These are phyloP conservation scores for Colletotrichum kahawae DNA, from an alignment of 2,329 filamentous ascomycete species.

Conservation along the genomic window DNA sequence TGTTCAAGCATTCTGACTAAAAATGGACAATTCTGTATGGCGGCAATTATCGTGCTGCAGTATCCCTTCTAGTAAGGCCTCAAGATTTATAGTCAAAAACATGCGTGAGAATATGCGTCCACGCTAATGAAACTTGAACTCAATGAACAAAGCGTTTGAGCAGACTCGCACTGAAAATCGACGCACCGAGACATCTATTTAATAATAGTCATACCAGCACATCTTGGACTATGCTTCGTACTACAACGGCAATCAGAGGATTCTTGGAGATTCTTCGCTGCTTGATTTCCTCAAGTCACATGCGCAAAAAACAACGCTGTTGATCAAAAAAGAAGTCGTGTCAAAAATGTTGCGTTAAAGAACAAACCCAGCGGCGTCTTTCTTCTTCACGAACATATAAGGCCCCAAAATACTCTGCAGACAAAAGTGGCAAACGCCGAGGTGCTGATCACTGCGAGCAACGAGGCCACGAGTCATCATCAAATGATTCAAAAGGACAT, in stretches of 20 bases:
- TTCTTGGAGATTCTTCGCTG: too few relatives aligned
- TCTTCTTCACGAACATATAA: neutral
- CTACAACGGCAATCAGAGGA: neutral
- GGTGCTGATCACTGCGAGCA: too few relatives aligned
- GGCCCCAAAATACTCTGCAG: neutral
- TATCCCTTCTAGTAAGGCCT: neutral
- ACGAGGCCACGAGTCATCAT: too few relatives aligned
- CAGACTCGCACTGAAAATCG: too few relatives aligned
- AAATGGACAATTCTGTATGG: fast-evolving
- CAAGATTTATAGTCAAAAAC: neutral
- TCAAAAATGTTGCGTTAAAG: neutral
- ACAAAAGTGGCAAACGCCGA: neutral
- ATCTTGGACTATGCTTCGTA: neutral
- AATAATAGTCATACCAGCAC: neutral
- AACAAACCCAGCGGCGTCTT: neutral
- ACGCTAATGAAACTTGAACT: neutral
- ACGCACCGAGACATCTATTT: neutral
- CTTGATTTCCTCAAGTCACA: too few relatives aligned
- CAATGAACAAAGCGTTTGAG: too few relatives aligned
- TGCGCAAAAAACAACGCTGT: too few relatives aligned
- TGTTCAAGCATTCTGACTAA: neutral
- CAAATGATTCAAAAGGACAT: too few relatives aligned
- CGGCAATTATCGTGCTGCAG: fast-evolving
- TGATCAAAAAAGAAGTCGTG: neutral
- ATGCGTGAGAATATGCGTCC: neutral